Evolutionary conservation across 495 filamentous ascomycete species (phyloP).

Genomic region (Cryomyces minteri): DNA sequence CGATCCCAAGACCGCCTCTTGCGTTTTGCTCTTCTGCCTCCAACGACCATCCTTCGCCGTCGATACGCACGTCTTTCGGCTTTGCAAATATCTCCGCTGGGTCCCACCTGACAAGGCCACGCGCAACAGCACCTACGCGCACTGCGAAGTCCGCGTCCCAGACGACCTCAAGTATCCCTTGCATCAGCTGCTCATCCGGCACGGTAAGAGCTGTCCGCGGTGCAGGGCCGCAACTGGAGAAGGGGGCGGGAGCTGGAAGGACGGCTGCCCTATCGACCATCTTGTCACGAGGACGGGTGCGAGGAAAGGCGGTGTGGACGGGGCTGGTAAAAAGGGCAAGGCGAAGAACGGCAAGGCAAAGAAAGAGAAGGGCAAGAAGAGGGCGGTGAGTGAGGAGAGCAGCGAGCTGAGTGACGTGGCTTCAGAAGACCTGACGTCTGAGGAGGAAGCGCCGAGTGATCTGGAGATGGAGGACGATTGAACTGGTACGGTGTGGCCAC

Average conservation of each 20-base stretch:
- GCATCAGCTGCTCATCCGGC: constrained; percentile 72
- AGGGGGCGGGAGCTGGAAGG: constrained; percentile 18
- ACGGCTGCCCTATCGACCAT: constrained; percentile 26
- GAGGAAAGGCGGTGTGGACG: constrained; percentile 15
- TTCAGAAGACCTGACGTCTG: background rate
- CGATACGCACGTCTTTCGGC: constrained; percentile 34
- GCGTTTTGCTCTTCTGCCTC: constrained; percentile 36
- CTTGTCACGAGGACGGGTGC: constrained; percentile 20
- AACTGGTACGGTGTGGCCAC: background rate
- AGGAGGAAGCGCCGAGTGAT: constrained; percentile 2
- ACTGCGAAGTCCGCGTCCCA: constrained; percentile 66
- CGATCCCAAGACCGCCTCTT: constrained; percentile 81
- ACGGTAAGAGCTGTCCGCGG: constrained; percentile 63
- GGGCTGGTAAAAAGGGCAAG: constrained; percentile 9
- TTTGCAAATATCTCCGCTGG: constrained; percentile 78
- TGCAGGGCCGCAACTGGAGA: constrained; percentile 41
- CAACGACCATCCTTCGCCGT: constrained; percentile 26
- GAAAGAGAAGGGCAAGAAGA: constrained; percentile 8
- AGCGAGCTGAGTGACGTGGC: constrained; percentile 14
- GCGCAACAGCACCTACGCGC: constrained; percentile 54
- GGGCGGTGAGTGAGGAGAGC: constrained; percentile 3
- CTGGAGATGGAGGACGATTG: background rate
- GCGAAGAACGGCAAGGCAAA: constrained; percentile 4
- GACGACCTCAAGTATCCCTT: constrained; percentile 77
- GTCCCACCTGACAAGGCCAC: constrained; percentile 44